Base-by-base conservation (phyloP, 495 filamentous ascomycete genomes). In the Lepidopterella palustris region DNA sequence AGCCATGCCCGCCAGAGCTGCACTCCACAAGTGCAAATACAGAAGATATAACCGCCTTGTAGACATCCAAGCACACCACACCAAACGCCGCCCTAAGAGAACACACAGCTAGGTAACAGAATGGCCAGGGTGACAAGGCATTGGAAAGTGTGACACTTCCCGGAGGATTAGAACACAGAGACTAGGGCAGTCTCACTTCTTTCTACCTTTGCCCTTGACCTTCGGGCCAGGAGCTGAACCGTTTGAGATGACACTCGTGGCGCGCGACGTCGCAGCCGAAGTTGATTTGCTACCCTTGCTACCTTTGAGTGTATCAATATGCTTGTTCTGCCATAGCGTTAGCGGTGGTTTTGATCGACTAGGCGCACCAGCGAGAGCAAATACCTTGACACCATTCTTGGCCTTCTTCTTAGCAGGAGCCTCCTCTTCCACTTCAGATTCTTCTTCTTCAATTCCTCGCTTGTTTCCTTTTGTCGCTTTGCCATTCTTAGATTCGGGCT, bases 321-420 rank as follows among this genome's bases (percentile, higher is more conserved):
- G 78, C 67, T 87, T 87, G 64, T 84, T 80, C 80, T 86, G 70
- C 18, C 27, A 18, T 42, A 64, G 24, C 15, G 52, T 39, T 27
- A 62, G 56, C 49, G 35, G 20, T 28, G 28, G 5, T 13, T n/a
- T 32, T 26, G 26, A 3, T 48, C 11, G 25, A 27, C 5, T 49
- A 23, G 23, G 55, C 45, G 59, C 49, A 40, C 61, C 60, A 13
- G 45, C 21, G 29, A 27, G 31, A 24, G 53, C 45, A 55, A 77
- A 72, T 73, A 85, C 84, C 74, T 85, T 83, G 55, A 89, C 86
- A 58, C 84, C 82, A 66, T 86, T 87, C 81, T 95, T 96, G 15
- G 82, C 80, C 80, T 93, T 95, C 83, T 97, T 98, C 82, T 91
- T 91, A 0, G 84, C 85, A 29, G 92, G 91, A 0, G 85, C 84